Base-by-base conservation (phyloP, 2,329 filamentous ascomycete genomes). In the Fusarium veterinarium region DNA sequence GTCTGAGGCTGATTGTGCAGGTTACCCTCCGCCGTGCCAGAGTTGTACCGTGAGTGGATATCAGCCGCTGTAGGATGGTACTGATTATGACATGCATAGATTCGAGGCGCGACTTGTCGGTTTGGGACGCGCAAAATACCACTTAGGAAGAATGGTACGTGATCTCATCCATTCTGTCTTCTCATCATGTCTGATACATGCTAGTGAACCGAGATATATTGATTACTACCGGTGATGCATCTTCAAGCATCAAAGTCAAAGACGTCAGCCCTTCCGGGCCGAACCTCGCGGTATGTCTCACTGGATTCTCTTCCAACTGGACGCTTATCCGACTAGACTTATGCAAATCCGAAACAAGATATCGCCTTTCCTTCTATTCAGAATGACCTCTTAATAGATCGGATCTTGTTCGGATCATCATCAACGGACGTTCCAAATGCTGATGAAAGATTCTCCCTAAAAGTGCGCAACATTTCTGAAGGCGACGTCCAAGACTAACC, bases 111-210 rank as follows among this genome's bases (percentile, higher is more conserved):
- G 23, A 45, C 44, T 9, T 75, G 73, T 57, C 55, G 48, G 14
- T 75, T 75, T n/a, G 73, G 73, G 3, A 61, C 63, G 14, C 65
- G 73, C 25, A 75, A 75, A 25, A 56, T 75, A 19, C 73, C 73
- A 4, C 20, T 67, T 4, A 55, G 73, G 30, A 75, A 74, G 30
- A 75, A 75, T 35, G 73, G 73, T 72, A 58, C 44, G 40, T 41
- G 3, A 6, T n/a, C 4, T 3, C 7, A 19, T 19, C 11, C 14
- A 16, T 37, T 19, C 6, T 25, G 17, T 12, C 25, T 5, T 59
- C 40, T 17, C 7, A 44, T 14, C 19, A 6, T 14, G 3, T 45
- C 38, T 56, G 11, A 65, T 20, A 11, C 5, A 8, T 13, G 8
- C 5, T 19, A 75, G 71, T 74, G 11, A 74, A 72, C 48, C 64